Evolutionary conservation across 2,329 filamentous ascomycete species (phyloP).

Genomic region (Fonsecaea pedrosoi): DNA sequence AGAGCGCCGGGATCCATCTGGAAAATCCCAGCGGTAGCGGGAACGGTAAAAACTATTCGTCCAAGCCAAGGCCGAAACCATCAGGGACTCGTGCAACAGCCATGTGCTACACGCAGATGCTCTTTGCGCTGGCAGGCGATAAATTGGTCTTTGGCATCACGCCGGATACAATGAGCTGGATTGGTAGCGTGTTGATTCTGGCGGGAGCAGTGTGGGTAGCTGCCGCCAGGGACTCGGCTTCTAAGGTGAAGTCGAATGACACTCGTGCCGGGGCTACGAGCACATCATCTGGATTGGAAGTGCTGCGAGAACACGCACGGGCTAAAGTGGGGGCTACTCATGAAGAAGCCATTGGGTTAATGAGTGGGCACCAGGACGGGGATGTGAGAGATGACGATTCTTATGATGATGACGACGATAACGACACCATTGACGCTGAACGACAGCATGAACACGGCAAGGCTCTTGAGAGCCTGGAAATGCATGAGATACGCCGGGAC

Average conservation of each 20-base stretch:
- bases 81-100: slow-evolving; percentile 62
- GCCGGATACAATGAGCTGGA: slow-evolving; percentile 63
- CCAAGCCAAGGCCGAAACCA: slow-evolving; percentile 40
- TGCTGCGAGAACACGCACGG: slow-evolving; percentile 13
- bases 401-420: background rate
- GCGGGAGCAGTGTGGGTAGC: slow-evolving; percentile 70
- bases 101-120: slow-evolving; percentile 74
- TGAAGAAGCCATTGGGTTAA: slow-evolving; percentile 27
- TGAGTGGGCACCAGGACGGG: slow-evolving; percentile 26
- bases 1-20: slow-evolving; percentile 14
- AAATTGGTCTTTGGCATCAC: slow-evolving; percentile 68
- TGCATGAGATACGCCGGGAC: slow-evolving; percentile 3
- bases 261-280: background rate
- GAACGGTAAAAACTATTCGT: background rate
- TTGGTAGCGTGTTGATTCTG: slow-evolving; percentile 69
- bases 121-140: slow-evolving; percentile 71
- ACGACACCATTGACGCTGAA: background rate
- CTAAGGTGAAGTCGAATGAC: slow-evolving; percentile 25
- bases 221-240: slow-evolving; percentile 54
- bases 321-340: slow-evolving; percentile 3
- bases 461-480: slow-evolving; percentile 14
- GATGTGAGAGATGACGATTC: slow-evolving; percentile 16
- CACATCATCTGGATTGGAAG: slow-evolving; percentile 11
- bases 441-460: slow-evolving; percentile 11
- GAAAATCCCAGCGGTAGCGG: background rate